A percentile compares a stretch with the other conserved stretches of the same genome.
Conservation (phyloP, 2,329 filamentous ascomycete species). For the Beauveria brongniartii region DNA sequence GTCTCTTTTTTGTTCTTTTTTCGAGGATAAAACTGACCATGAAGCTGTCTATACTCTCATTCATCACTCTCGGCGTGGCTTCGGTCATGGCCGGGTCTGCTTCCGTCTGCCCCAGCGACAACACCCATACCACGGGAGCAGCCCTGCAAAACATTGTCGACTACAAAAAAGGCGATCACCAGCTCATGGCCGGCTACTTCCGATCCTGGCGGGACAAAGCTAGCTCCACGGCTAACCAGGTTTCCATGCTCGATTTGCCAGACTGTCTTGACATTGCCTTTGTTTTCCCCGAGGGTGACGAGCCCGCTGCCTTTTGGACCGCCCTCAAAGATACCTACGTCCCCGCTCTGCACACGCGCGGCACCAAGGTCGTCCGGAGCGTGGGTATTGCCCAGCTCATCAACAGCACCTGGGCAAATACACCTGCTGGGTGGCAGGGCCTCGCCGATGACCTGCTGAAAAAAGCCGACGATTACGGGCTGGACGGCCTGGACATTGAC, state of each 20-base stretch:
- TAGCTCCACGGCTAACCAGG: not conserved
- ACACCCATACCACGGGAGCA: constrained; percentile 1
- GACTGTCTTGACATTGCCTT: constrained; percentile 11
- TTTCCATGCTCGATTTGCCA: constrained; percentile 7
- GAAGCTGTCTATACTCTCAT: not conserved
- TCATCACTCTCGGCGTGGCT: not conserved
- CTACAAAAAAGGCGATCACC: constrained; percentile 8
- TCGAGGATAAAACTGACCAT: not conserved
- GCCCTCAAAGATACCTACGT: constrained; percentile 3
- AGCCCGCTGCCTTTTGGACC: not conserved
- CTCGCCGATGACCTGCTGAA: not conserved
- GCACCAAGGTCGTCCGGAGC: constrained; percentile 5
- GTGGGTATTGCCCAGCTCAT: constrained; percentile 1
- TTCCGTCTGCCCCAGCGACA: constrained; percentile 9
- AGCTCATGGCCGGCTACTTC: constrained; percentile 11
- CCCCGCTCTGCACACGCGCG: not conserved
- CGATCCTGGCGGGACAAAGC: constrained; percentile 2
- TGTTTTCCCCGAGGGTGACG: constrained; percentile 6
- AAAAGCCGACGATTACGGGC: not conserved
- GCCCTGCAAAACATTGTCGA: constrained; percentile 5
- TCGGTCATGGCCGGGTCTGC: not conserved
- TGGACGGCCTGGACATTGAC: constrained; percentile 10
- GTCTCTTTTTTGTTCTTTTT: not conserved
- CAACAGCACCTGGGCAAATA: not conserved
- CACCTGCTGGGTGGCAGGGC: not conserved